These are phyloP conservation scores for Phlebiopsis gigantea DNA, from an alignment of 768 basidiomycete species.

Conservation along the genomic window DNA sequence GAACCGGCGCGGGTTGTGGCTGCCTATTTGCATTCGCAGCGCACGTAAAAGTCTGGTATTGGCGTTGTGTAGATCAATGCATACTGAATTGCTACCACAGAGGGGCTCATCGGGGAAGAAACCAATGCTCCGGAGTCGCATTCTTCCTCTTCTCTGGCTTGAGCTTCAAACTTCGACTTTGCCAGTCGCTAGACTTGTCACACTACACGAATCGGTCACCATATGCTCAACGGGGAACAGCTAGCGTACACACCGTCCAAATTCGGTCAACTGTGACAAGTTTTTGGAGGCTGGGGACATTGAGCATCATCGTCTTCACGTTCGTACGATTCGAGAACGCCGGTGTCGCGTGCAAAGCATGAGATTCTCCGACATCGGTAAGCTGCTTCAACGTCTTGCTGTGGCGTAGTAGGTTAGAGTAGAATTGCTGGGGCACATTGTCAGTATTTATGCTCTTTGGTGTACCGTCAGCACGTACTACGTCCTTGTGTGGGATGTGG, in stretches of 20 bases:
- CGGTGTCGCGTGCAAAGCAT: conserved; percentile 36
- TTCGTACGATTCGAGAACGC: conserved; percentile 33
- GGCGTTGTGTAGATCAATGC: not conserved
- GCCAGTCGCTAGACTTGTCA: conserved; percentile 1
- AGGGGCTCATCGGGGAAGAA: not conserved
- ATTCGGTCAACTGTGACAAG: conserved; percentile 45
- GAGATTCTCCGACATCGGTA: conserved; percentile 38
- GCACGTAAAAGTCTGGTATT: too few species aligned
- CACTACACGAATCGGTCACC: not conserved
- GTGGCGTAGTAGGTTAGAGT: conserved; percentile 24
- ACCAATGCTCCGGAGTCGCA: conserved; percentile 6
- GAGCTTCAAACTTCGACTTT: not conserved
- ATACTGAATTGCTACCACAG: not conserved
- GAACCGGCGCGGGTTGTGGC: too few species aligned
- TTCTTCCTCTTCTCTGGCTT: conserved; percentile 10
- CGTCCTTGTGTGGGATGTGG: conserved; percentile 44
- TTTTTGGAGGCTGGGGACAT: conserved; percentile 35
- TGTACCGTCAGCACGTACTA: conserved; percentile 28
- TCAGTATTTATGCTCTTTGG: not conserved
- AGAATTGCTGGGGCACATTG: not conserved
- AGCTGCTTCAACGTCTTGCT: conserved; percentile 39
- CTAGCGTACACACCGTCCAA: conserved; percentile 45
- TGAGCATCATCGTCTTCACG: conserved; percentile 36
- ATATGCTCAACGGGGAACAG: not conserved
- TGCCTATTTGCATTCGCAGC: too few species aligned